Evolutionary conservation across 805 yeast genomes (phyloP), one percentile per base, ranked within the genome.

Genomic region (Starmerella apis): DNA sequence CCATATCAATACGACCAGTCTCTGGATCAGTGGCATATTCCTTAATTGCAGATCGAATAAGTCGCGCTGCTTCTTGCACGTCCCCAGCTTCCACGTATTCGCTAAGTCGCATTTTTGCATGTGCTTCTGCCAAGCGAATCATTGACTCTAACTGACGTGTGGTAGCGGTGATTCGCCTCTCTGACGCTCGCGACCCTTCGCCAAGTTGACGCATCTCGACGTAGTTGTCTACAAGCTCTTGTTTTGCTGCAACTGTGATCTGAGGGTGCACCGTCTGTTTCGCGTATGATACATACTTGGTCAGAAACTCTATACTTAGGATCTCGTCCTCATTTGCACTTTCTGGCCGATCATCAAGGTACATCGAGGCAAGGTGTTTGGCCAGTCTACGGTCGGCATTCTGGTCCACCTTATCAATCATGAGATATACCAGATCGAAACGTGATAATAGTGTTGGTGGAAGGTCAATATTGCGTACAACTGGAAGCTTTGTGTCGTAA

Each of bases 21-120:
- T 81, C 72, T 22, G 98, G 98, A 69, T 92, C 99, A 2, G 96
- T 92, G 14, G 99, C 99, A 65, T 92, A 92, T 56, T 92, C 97
- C 65, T 92, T 92, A 57, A 92, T 85, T 13, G 99, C 99, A 3
- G 94, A 78, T 59, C 83, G 80, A 63, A 90, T 92, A 57, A 92
- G 72, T 57, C 99, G 76, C 2, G 88, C 96, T 0, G 97, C 95
- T 65, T 92, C 99, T 53, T 75, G 73, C 5, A 92, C 98, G 65
- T 92, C 99, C 25, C 72, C 73, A 23, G 83, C 71, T 48, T 80
- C 82, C 4, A 92, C 99, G 0, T 59, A 63, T 1, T 72, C 68
- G 1, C 90, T 76, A 27, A 92, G 72, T 59, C 95, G 79, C 95
- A 92, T 85, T 68, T 87, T 88, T 1, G 99, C 98, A 65, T 92